These are phyloP conservation scores for Aspergillus sp. DNA, from an alignment of 2,329 filamentous ascomycete genomes.

Conservation along the genomic window DNA sequence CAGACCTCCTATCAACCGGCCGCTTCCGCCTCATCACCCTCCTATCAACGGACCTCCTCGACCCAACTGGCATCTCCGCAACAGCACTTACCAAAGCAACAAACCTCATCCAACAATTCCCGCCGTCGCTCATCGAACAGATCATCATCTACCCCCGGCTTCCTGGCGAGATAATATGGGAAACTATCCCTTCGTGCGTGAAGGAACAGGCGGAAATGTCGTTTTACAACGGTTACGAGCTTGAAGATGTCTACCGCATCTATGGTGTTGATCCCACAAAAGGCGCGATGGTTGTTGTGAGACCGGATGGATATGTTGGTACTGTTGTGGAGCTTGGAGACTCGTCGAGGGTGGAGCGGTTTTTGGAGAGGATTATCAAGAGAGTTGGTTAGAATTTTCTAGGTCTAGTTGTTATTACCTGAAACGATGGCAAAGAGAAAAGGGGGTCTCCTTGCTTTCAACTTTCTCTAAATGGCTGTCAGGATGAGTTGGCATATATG, in stretches of 20 bases:
- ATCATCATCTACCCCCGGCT: constrained; percentile 36
- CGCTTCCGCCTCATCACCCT: constrained; percentile 40
- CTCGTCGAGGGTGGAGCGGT: constrained; percentile 23
- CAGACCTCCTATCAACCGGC: constrained; percentile 40
- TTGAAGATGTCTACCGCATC: constrained; percentile 37
- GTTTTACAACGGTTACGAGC: constrained; percentile 34
- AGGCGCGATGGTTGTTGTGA: constrained; percentile 36
- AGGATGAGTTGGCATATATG: too few species aligned
- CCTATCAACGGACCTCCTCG: constrained; percentile 36
- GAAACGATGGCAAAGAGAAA: too few species aligned
- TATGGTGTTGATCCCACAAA: constrained; percentile 36
- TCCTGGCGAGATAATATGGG: constrained; percentile 32
- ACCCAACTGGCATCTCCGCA: constrained; percentile 29
- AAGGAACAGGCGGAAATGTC: constrained; percentile 39
- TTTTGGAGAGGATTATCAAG: constrained; percentile 18
- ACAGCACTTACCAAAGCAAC: constrained; percentile 24
- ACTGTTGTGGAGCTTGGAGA: constrained; percentile 27
- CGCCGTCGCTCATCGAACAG: constrained; percentile 33
- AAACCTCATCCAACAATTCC: constrained; percentile 27
- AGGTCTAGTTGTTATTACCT: too few species aligned
- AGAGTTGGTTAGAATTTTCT: neutral
- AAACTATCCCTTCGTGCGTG: constrained; percentile 30
- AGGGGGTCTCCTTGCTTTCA: too few species aligned
- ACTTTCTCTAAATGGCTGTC: too few species aligned
- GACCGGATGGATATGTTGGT: constrained; percentile 44